These are phyloP conservation scores for Lachancea sp. DNA, from an alignment of 805 yeast genomes.

Conservation along the genomic window DNA sequence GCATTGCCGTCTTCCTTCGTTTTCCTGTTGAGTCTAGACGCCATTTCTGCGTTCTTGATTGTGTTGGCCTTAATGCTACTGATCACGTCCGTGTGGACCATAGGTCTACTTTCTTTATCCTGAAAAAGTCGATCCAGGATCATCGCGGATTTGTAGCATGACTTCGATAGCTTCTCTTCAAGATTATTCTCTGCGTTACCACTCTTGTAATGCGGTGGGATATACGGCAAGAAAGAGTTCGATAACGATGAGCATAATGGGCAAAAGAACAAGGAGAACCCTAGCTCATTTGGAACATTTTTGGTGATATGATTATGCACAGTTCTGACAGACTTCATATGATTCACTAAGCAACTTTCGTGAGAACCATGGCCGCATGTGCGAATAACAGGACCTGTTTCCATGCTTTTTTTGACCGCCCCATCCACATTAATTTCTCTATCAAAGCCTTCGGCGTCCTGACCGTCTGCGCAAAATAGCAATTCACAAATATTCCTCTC, in stretches of 20 bases:
- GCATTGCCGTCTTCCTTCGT: not conserved
- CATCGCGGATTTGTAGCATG: constrained; percentile 15
- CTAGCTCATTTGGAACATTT: constrained; percentile 69
- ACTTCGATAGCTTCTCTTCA: not conserved
- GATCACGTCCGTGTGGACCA: constrained; percentile 22
- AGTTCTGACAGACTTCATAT: constrained; percentile 47
- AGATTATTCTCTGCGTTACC: not conserved
- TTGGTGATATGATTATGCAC: constrained; percentile 70
- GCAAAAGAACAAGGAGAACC: constrained; percentile 71
- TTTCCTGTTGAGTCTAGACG: constrained; percentile 28
- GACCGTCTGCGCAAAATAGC: constrained; percentile 28
- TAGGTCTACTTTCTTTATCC: not conserved
- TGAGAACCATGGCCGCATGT: constrained; percentile 97
- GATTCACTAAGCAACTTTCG: constrained; percentile 63
- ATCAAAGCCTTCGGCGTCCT: not conserved
- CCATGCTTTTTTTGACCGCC: not conserved
- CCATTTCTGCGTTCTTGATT: constrained; percentile 58
- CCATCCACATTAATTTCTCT: not conserved
- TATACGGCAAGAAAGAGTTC: constrained; percentile 73
- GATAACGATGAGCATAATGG: constrained; percentile 87
- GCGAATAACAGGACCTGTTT: constrained; percentile 17
- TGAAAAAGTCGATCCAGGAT: constrained; percentile 15
- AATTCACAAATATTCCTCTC: constrained; percentile 26
- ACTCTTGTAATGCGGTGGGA: not conserved
- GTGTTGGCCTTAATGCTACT: constrained; percentile 43